phyloP scores from a whole-genome alignment of 371 early-diverging fungal species.

The Mortierella sp. region DNA sequence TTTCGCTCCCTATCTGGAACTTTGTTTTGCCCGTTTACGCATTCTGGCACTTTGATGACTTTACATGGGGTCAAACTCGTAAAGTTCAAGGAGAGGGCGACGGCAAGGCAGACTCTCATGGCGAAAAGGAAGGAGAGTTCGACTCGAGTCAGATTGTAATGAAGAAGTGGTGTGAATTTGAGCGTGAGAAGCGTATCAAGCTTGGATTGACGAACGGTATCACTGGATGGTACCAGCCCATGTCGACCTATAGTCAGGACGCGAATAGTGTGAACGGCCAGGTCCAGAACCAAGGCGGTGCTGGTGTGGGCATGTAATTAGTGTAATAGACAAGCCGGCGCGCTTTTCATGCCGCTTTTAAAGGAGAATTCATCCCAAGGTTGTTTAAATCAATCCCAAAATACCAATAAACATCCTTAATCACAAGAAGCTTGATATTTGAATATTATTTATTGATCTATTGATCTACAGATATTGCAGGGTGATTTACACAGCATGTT shows the following conservation, averaged over 20 bases:
- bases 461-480: too few species aligned
- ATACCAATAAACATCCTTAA: not conserved
- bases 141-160: conserved; percentile 71
- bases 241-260: conserved; percentile 20
- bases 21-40: conserved; percentile 97
- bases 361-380: not conserved
- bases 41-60: conserved; percentile 99
- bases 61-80: conserved; percentile 98
- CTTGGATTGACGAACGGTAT: conserved; percentile 44
- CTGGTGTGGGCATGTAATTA: conserved; percentile 11
- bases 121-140: conserved; percentile 66
- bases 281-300: not conserved
- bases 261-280: not conserved
- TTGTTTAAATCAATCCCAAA: not conserved
- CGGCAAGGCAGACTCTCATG: conserved; percentile 60
- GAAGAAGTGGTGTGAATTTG: conserved; percentile 67
- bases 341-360: not conserved
- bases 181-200: conserved; percentile 58
- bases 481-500: not conserved
- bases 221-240: conserved; percentile 52
- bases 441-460: not conserved
- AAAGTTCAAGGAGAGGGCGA: conserved; percentile 80
- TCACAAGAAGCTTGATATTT: too few species aligned
- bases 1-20: conserved; percentile 96
- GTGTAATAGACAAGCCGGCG: not conserved